phyloP scores from a whole-genome alignment of 495 filamentous ascomycete species.

The Xylaria flabelliformis region DNA sequence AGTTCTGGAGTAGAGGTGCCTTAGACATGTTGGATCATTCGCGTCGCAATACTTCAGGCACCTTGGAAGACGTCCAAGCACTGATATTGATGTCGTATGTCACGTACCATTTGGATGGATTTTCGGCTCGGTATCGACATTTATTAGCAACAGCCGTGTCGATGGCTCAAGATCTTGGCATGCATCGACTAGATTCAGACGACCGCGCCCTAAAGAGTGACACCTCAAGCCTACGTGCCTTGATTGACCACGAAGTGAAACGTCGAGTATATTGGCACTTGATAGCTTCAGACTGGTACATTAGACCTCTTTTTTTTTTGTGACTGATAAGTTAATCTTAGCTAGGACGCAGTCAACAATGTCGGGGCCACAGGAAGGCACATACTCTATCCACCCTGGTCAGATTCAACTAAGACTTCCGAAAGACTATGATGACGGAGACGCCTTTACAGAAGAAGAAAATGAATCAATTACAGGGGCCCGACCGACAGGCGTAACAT shows the following conservation, averaged over 20 bases:
- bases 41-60: slow-evolving; percentile 47
- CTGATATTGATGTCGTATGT: slow-evolving; percentile 50
- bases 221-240: background rate
- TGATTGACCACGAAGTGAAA: slow-evolving; percentile 3
- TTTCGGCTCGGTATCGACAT: slow-evolving; percentile 40
- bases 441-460: background rate
- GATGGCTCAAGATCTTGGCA: slow-evolving; percentile 49
- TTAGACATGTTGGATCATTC: slow-evolving; percentile 36
- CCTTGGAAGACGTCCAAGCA: slow-evolving; percentile 54
- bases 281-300: slow-evolving; percentile 9
- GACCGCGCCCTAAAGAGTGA: slow-evolving; percentile 27
- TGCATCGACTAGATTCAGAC: slow-evolving; percentile 52
- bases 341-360: slow-evolving; percentile 26
- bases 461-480: background rate
- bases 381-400: slow-evolving; percentile 51
- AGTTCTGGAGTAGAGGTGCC: slow-evolving; percentile 31
- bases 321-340: slow-evolving; percentile 42
- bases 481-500: slow-evolving; percentile 53
- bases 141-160: slow-evolving; percentile 29
- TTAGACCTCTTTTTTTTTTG: background rate
- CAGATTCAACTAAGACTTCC: slow-evolving; percentile 54
- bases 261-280: slow-evolving; percentile 15
- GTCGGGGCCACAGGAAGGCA: slow-evolving; percentile 58
- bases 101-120: slow-evolving; percentile 46
- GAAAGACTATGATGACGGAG: slow-evolving; percentile 38